These are phyloP conservation scores for Chalciporus chontae DNA, from an alignment of 768 basidiomycete genomes.

Conservation along the genomic window DNA sequence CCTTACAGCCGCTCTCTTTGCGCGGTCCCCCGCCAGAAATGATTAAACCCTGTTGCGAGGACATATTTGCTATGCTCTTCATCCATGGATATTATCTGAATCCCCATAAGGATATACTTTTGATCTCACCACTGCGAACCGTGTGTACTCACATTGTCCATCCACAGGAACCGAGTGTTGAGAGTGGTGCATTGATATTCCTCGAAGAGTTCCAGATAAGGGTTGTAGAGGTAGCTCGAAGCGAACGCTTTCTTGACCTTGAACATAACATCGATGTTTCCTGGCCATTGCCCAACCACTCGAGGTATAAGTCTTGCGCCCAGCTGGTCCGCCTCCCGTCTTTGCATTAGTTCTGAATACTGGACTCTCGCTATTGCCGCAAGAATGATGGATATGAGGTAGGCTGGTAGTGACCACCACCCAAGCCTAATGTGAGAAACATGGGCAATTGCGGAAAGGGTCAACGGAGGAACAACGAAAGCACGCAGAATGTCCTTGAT, in stretches of 20 bases:
- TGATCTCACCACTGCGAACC: background rate
- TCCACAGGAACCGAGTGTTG: slow-evolving; percentile 67
- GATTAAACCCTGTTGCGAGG: slow-evolving; percentile 59
- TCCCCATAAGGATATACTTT: background rate
- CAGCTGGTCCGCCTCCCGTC: slow-evolving; percentile 42
- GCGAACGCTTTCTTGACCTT: slow-evolving; percentile 52
- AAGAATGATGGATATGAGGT: slow-evolving; percentile 39
- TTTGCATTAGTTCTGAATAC: slow-evolving; percentile 36
- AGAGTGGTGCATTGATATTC: slow-evolving; percentile 70
- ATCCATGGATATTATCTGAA: slow-evolving; percentile 72
- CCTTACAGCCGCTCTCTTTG: slow-evolving; percentile 68
- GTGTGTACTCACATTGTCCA: slow-evolving; percentile 53
- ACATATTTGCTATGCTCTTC: slow-evolving; percentile 65
- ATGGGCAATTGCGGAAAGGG: slow-evolving; percentile 31
- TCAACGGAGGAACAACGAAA: slow-evolving; percentile 39
- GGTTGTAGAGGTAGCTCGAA: slow-evolving; percentile 58
- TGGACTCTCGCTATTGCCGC: slow-evolving; percentile 37
- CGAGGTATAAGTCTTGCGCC: slow-evolving; percentile 52
- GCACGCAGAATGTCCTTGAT: slow-evolving; percentile 42
- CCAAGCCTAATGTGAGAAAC: slow-evolving; percentile 33
- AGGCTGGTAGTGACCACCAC: slow-evolving; percentile 33
- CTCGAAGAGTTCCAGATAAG: slow-evolving; percentile 62
- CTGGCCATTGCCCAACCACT: slow-evolving; percentile 69
- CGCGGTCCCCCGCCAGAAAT: slow-evolving; percentile 63
- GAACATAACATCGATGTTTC: slow-evolving; percentile 69